These are phyloP conservation scores for Monsonia emarginata DNA, from an alignment of 441 rosid species.

Conservation along the genomic window DNA sequence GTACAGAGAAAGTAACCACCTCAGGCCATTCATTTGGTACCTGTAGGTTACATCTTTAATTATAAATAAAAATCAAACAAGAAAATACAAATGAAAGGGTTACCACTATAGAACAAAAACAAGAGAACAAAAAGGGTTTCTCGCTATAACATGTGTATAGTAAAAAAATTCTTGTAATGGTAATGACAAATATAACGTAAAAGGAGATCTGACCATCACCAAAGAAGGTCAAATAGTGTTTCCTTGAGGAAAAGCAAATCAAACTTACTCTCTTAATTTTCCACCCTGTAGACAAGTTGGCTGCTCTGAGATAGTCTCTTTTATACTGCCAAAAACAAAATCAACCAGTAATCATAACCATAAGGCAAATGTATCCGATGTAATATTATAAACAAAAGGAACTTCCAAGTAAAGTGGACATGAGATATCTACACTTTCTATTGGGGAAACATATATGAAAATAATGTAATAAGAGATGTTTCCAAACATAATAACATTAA, in stretches of 20 bases:
- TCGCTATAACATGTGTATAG: not conserved
- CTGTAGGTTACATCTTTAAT: slow-evolving; percentile 33
- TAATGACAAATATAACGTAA: not conserved
- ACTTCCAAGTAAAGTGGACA: not conserved
- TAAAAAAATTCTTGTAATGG: not conserved
- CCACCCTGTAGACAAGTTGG: slow-evolving; percentile 65
- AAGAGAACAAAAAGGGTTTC: not conserved
- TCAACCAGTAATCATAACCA: slow-evolving; percentile 6
- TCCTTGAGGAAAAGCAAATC: slow-evolving; percentile 10
- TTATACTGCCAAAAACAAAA: slow-evolving; percentile 48
- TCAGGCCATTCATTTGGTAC: slow-evolving; percentile 91
- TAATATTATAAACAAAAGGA: slow-evolving; percentile 2
- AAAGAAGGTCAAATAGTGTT: not conserved
- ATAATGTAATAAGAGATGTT: not conserved
- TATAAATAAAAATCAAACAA: slow-evolving; percentile 14
- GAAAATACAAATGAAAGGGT: not conserved
- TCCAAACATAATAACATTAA: not conserved
- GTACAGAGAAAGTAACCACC: slow-evolving; percentile 88
- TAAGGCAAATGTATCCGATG: slow-evolving; percentile 6
- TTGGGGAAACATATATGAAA: not conserved
- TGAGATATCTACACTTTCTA: slow-evolving; percentile 3
- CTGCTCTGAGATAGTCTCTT: slow-evolving; percentile 77
- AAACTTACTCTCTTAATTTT: slow-evolving; percentile 82
- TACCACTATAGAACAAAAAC: not conserved
- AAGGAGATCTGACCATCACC: not conserved